phyloP scores from a whole-genome alignment of 2,329 filamentous ascomycete species.

The Monosporascus sp. region DNA sequence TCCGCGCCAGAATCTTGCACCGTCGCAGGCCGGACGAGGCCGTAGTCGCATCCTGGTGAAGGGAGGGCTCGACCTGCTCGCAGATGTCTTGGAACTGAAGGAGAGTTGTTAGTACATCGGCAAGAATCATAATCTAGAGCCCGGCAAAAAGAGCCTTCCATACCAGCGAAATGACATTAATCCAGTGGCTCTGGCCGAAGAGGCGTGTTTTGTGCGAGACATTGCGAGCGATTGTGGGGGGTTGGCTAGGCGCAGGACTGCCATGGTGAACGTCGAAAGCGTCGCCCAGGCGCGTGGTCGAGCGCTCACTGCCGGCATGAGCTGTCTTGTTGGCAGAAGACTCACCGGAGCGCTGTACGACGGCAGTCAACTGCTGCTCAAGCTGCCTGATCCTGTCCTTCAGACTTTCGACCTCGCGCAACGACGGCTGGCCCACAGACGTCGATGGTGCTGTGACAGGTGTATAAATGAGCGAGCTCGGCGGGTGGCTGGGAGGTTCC shows the following conservation, averaged over 20 bases:
- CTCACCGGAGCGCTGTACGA: slow-evolving; percentile 9
- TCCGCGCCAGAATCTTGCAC: slow-evolving; percentile 48
- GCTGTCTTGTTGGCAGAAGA: slow-evolving; percentile 14
- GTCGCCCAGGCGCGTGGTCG: slow-evolving; percentile 33
- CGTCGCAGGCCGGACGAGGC: slow-evolving; percentile 34
- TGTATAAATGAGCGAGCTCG: not conserved
- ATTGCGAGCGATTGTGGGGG: slow-evolving; percentile 32
- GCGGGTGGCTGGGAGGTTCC: not conserved
- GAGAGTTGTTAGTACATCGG: too few species aligned
- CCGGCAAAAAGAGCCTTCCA: too few species aligned
- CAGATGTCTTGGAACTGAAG: slow-evolving; percentile 38
- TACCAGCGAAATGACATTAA: slow-evolving; percentile 29
- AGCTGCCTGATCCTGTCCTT: slow-evolving; percentile 36
- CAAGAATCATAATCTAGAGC: too few species aligned
- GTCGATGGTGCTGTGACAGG: slow-evolving; percentile 13
- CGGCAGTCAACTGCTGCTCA: slow-evolving; percentile 34
- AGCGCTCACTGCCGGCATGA: slow-evolving; percentile 7
- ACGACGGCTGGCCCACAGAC: slow-evolving; percentile 12
- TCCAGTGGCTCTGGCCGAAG: slow-evolving; percentile 54
- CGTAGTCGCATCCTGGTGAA: slow-evolving; percentile 33
- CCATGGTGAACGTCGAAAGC: slow-evolving; percentile 39
- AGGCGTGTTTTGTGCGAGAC: slow-evolving; percentile 50
- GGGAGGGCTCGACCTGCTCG: slow-evolving; percentile 35
- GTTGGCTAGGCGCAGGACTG: slow-evolving; percentile 23
- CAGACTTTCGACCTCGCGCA: slow-evolving; percentile 32